phyloP scores from a whole-genome alignment of 495 filamentous ascomycete genomes.

The Podospora didyma region DNA sequence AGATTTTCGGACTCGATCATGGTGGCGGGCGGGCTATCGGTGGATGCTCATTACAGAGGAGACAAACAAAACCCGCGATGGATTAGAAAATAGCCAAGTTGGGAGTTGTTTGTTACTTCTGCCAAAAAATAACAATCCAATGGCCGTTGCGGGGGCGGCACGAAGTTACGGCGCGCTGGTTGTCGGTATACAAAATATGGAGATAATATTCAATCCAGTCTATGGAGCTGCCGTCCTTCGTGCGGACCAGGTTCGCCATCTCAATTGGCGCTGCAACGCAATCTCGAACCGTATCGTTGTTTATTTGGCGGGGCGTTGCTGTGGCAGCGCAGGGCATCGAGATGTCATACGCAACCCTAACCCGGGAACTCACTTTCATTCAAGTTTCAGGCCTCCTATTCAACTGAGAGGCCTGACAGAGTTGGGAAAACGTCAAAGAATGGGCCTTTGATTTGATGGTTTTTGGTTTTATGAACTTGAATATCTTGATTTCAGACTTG shows the following conservation, averaged over 20 bases:
- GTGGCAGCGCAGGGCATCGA: slow-evolving; percentile 10
- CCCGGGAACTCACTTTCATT: not conserved
- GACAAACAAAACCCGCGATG: not conserved
- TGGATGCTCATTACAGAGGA: not conserved
- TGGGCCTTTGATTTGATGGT: too few species aligned
- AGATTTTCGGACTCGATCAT: slow-evolving; percentile 79
- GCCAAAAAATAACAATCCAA: not conserved
- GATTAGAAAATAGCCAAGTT: not conserved
- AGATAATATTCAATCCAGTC: not conserved
- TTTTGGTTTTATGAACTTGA: too few species aligned
- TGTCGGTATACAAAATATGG: not conserved
- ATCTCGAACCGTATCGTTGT: slow-evolving; percentile 15
- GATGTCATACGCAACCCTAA: slow-evolving; percentile 9
- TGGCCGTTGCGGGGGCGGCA: too few species aligned
- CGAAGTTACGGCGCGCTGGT: not conserved
- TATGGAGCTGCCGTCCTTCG: not conserved
- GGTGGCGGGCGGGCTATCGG: slow-evolving; percentile 4
- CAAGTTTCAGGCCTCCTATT: not conserved
- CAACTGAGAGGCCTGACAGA: not conserved
- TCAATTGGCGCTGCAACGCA: slow-evolving; percentile 11
- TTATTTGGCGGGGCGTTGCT: slow-evolving; percentile 28
- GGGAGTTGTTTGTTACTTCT: not conserved
- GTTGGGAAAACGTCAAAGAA: too few species aligned
- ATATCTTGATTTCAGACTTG: too few species aligned
- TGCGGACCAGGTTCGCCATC: not conserved